Evolutionary conservation across 2,329 filamentous ascomycete genomes (phyloP), one percentile per base, ranked within the genome.

Genomic region (Leptodontidium sp.): DNA sequence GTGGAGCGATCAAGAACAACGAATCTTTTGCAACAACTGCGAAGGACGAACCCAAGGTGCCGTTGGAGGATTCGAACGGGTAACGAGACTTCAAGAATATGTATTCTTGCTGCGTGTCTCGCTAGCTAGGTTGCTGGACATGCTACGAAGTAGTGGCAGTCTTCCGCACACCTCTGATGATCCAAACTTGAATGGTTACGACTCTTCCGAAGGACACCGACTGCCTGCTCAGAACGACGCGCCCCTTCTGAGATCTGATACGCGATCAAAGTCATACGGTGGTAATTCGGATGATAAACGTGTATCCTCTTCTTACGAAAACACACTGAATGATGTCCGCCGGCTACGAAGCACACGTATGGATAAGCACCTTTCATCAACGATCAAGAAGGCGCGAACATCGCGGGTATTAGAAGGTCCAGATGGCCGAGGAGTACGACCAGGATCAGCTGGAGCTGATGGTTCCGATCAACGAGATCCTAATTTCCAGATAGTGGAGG

Each of bases 311-410:
- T 93, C 92, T 35, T 96, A 98, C 78, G 95, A 98, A 82, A 97
- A 94, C 81, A 97, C 95, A 58, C 90, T 99, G 74, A 97, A 96
- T 73, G 96, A 99, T 81, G 96, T 99, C 78, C 91, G 94, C 76
- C 88, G 96, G 71, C 82, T 99, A 68, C 90, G 95, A 73, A 98
- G 96, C 70, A 98, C 95, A 26, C 90, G 96, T 38, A 91, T 98
- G 78, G 95, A 99, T 77, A 95, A 97, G 77, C 93, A 97, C 76
- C 83, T 99, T 53, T 98, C 95, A 45, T 97, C 93, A 26, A 98
- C 94, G 62, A 94, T 95, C 79, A 92, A 93, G 78, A 96, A 94
- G 76, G 93, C 95, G 61, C 88, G 96, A 73, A 93, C 93, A 32
- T 98, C 96, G 9, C 88, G 93, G 65, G 94, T 99, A 68, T 94